phyloP scores from a whole-genome alignment of 2,329 filamentous ascomycete species.

The Amesomyces nigricolor region DNA sequence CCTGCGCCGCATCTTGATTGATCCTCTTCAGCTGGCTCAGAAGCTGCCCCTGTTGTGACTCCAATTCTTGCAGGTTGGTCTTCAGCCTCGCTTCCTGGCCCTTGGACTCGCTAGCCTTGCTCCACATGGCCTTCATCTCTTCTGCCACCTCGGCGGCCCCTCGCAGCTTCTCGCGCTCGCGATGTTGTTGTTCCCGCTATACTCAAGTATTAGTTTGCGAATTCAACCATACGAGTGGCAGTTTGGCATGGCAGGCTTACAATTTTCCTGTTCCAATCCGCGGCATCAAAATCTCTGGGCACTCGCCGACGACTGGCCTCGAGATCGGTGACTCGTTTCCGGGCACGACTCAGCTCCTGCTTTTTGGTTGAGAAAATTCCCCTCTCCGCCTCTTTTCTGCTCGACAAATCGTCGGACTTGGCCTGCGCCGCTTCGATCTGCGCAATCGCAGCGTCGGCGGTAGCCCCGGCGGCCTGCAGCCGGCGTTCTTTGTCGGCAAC shows the following conservation, averaged over 20 bases:
- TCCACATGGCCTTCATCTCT: conserved; percentile 32
- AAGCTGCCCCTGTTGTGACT: conserved; percentile 71
- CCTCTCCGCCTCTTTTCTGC: conserved; percentile 47
- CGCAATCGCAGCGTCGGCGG: conserved; percentile 40
- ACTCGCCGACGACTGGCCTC: conserved; percentile 57
- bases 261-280: conserved; percentile 66
- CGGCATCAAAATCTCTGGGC: conserved; percentile 61
- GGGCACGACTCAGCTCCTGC: conserved; percentile 45
- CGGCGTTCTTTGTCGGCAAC: conserved; percentile 49
- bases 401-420: conserved; percentile 43
- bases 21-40: conserved; percentile 56
- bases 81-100: conserved; percentile 37
- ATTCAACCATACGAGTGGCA: neutral
- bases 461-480: conserved; percentile 49
- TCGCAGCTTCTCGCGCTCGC: conserved; percentile 45
- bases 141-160: conserved; percentile 34
- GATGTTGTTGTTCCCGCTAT: conserved; percentile 57
- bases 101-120: conserved; percentile 36
- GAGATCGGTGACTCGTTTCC: conserved; percentile 55
- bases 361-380: conserved; percentile 46
- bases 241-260: conserved; percentile 41
- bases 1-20: conserved; percentile 59
- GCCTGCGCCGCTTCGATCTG: conserved; percentile 37
- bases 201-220: conserved; percentile 21
- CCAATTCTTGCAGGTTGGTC: conserved; percentile 51